Evolutionary conservation across 768 basidiomycete genomes (phyloP).

Genomic region (Cantharellus anzutake): DNA sequence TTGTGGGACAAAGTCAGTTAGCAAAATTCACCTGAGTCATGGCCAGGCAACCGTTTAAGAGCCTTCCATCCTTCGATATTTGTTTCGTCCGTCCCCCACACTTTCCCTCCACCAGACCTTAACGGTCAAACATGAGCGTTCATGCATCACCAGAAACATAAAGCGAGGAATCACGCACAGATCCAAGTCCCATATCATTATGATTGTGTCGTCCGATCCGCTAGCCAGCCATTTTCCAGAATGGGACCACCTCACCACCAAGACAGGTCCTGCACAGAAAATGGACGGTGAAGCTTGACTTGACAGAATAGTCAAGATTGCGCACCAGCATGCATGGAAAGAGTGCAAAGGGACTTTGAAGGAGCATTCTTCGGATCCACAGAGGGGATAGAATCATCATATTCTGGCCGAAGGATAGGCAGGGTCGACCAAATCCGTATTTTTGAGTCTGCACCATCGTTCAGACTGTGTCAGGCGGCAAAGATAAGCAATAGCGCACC

Average conservation of each 20-base stretch:
- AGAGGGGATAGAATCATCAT: conserved; percentile 38
- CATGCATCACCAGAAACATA: neutral
- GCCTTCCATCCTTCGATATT: conserved; percentile 98
- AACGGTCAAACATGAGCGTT: neutral
- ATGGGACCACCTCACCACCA: conserved; percentile 85
- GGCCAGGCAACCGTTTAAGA: conserved; percentile 75
- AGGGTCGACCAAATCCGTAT: conserved; percentile 95
- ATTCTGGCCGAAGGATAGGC: conserved; percentile 64
- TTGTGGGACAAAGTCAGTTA: neutral
- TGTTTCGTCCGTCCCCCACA: conserved; percentile 89
- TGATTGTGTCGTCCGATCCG: conserved; percentile 87
- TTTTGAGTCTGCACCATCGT: conserved; percentile 47
- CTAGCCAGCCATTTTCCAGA: conserved; percentile 88
- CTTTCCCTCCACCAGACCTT: conserved; percentile 63
- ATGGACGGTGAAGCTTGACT: neutral
- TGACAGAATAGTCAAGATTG: neutral
- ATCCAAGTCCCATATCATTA: conserved; percentile 95
- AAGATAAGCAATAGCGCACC: conserved; percentile 9
- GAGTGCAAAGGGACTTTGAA: conserved; percentile 76
- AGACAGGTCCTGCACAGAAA: conserved; percentile 37
- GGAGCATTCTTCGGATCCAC: neutral
- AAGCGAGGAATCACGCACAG: conserved; percentile 41
- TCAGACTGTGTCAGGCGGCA: neutral
- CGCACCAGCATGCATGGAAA: conserved; percentile 75
- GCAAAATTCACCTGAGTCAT: conserved; percentile 61